phyloP scores from a whole-genome alignment of 2,329 filamentous ascomycete genomes.

The Trichoderma afroharzianum region DNA sequence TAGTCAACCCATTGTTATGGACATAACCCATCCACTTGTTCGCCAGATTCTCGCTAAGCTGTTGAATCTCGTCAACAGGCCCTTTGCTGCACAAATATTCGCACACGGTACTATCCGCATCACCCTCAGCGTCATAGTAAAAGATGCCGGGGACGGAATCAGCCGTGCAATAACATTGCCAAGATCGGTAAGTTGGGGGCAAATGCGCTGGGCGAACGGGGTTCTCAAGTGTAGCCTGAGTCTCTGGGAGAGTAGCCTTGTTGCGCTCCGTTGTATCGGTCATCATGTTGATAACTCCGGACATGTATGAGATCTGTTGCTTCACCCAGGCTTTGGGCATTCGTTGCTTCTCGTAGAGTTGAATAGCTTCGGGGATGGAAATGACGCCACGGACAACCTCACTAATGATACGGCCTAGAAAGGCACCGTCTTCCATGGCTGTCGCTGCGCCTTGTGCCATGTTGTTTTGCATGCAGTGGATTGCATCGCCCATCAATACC shows the following conservation, averaged over 20 bases:
- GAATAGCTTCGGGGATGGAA: not conserved
- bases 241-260: not conserved
- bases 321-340: not conserved
- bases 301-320: not conserved
- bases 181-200: not conserved
- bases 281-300: not conserved
- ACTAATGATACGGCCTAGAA: not conserved
- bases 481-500: not conserved
- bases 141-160: not conserved
- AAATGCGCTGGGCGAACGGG: not conserved
- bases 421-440: not conserved
- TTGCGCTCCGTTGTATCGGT: not conserved
- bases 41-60: not conserved
- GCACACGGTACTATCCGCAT: not conserved
- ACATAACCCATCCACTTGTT: not conserved
- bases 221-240: not conserved
- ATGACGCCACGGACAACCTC: not conserved
- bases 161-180: not conserved
- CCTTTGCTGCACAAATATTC: not conserved
- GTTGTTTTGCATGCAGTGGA: not conserved
- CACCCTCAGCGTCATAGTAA: not conserved
- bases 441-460: slow-evolving; percentile 3
- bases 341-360: not conserved
- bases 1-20: not conserved
- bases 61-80: not conserved